Base-by-base conservation (phyloP, 306 rosid species). In the Prunus mongolica region DNA sequence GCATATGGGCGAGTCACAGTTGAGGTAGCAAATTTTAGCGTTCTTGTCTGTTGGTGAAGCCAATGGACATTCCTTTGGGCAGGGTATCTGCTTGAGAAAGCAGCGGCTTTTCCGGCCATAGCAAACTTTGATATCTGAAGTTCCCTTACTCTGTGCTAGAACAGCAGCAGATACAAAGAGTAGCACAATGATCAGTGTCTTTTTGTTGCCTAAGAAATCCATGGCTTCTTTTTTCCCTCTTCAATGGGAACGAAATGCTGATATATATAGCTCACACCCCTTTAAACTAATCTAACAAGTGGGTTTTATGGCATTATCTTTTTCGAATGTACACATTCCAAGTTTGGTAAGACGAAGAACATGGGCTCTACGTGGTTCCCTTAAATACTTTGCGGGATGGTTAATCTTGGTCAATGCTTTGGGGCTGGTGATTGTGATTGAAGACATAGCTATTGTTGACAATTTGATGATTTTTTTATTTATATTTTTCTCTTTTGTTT, bases 1-100 rank as follows among this genome's bases (percentile, higher is more conserved):
- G 89, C 98, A 93, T 12, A 80, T 57, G 50, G 97, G 98, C 32
- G 91, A 87, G 25, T 77, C 18, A 50, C 98, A 93, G 80, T 91
- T 89, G 78, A 91, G 38, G 54, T 20, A 69, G 80, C 98, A 93
- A 66, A 86, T 85, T 86, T 93, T 93, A 69, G 90, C 92, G 5
- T 83, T 85, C 1, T 89, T 86, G 61, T 88, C 77, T 16, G 78
- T 24, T 44, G 94, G 83, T 22, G 84, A 80, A 69, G 78, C n/a
- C 8, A 65, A 62, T 69, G 97, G 96, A 76, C 94, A 91, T 82
- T 93, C 41, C 3, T 32, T 1, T 2, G 98, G 97, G 88, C 96
- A 93, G 15, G 2, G 0, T 1, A 87, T 68, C 63, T 20, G 72
- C 83, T 80, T 88, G 22, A 68, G 24, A 71, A 81, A 86, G 76